Percentiles rank a stretch among this genome's conserved stretches.
phyloP scores from a whole-genome alignment of 495 filamentous ascomycete genomes.

The Parmelia sp. region DNA sequence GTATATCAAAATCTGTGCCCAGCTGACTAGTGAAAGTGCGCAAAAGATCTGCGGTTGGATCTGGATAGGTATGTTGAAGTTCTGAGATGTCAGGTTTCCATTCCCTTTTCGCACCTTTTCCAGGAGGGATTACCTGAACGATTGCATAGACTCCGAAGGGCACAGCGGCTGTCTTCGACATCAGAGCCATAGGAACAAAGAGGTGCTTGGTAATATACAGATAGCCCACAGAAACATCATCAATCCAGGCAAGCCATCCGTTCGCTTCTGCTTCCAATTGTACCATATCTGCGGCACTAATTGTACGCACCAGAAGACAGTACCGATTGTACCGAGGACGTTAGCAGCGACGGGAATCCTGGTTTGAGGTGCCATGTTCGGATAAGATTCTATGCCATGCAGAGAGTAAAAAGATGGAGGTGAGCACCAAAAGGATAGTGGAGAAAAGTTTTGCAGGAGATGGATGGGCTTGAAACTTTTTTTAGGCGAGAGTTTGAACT shows the following conservation, averaged over 20 bases:
- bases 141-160: constrained; percentile 52
- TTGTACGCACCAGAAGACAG: constrained; percentile 51
- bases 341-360: constrained; percentile 44
- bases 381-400: neutral
- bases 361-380: constrained; percentile 22
- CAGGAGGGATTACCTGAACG: constrained; percentile 36
- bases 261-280: constrained; percentile 63
- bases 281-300: constrained; percentile 59
- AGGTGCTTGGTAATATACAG: constrained; percentile 35
- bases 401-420: neutral
- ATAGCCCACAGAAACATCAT: constrained; percentile 75
- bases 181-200: neutral
- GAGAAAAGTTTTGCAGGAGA: neutral
- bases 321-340: constrained; percentile 50
- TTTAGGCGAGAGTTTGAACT: neutral
- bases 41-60: constrained; percentile 69
- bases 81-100: constrained; percentile 38
- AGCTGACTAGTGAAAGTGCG: constrained; percentile 56
- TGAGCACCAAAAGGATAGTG: neutral
- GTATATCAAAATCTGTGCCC: constrained; percentile 62
- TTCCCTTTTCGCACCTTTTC: constrained; percentile 36
- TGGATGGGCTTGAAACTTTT: neutral
- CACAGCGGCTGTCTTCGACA: constrained; percentile 35
- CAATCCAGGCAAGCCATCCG: constrained; percentile 60
- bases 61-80: constrained; percentile 70